Evolutionary conservation across 2,329 filamentous ascomycete genomes (phyloP), one percentile per base, ranked within the genome.

Genomic region (Ceratocystis diversiconidia): DNA sequence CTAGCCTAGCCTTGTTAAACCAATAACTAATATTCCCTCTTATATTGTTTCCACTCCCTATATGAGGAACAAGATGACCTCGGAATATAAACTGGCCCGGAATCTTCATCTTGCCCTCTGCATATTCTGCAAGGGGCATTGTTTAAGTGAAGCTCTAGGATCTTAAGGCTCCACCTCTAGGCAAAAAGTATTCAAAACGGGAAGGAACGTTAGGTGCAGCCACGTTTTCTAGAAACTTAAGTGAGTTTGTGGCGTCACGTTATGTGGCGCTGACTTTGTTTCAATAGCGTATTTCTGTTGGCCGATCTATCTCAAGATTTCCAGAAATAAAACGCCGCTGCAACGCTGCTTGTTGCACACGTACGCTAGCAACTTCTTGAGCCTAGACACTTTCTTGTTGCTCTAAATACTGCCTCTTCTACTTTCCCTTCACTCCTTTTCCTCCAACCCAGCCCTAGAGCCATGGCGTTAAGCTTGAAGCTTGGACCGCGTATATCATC

Each of bases 341-440:
- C 62, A 55, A 63, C 62, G 50, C 46, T 63, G n/a, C 62, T 55
- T 46, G 62, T 63, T 63, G 62, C 28, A 63, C 48, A 48, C 28
- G 8, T 44, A 22, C 48, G 30, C 5, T n/a, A 10, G 5, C 3
- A 52, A 0, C 48, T 6, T n/a, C 7, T 32, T 41, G 36, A 32
- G 8, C 5, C 5, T 19, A 28, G 17, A 5, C 55, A 0, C 55
- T 30, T 32, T 5, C 32, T 59, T 36, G 3, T 2, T 32, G 3
- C 7, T 36, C 25, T 19, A 22, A 8, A 25, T 19, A 52, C 28
- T 32, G 12, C 6, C 52, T 36, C 1, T 12, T 36, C 52, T 4
- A 6, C 10, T 17, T 15, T 6, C 22, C 25, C 52, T 30, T 7
- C 17, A 8, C 28, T 36, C 22, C 32, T 59, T n/a, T 59, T 59